phyloP scores from a whole-genome alignment of 2,329 filamentous ascomycete genomes.

The Chaetomium strumarium region DNA sequence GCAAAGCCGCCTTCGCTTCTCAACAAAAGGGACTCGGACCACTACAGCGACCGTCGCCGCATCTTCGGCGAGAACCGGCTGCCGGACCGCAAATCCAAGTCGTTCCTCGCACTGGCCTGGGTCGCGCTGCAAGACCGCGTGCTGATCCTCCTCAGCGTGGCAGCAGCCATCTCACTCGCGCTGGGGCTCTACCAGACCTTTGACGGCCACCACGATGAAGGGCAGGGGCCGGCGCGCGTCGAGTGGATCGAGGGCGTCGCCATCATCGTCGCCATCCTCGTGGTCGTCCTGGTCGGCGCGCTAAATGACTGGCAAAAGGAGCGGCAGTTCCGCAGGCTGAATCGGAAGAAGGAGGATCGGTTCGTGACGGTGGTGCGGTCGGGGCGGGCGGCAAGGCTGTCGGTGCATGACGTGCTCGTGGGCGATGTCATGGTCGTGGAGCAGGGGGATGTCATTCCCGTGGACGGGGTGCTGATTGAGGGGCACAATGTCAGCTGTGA shows the following conservation, averaged over 20 bases:
- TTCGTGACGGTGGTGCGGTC: conserved; percentile 62
- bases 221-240: conserved; percentile 37
- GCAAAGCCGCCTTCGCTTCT: neutral
- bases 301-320: conserved; percentile 65
- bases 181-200: conserved; percentile 64
- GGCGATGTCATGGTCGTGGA: conserved; percentile 63
- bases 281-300: conserved; percentile 58
- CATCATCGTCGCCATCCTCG: conserved; percentile 58
- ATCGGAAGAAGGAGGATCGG: conserved; percentile 55
- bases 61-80: conserved; percentile 56
- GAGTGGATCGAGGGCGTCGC: conserved; percentile 66
- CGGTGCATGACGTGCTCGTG: conserved; percentile 58
- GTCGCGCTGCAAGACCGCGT: conserved; percentile 64
- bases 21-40: neutral
- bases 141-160: conserved; percentile 59
- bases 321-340: conserved; percentile 58
- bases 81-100: conserved; percentile 57
- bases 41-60: conserved; percentile 46
- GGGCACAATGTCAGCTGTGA: conserved; percentile 76
- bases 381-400: conserved; percentile 57
- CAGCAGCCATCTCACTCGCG: conserved; percentile 59
- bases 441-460: conserved; percentile 69
- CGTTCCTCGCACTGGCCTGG: conserved; percentile 58
- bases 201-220: conserved; percentile 38
- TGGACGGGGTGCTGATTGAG: conserved; percentile 64